Evolutionary conservation across 805 yeast species (phyloP).

Genomic region (Kregervanrija pseudodelftensis): DNA sequence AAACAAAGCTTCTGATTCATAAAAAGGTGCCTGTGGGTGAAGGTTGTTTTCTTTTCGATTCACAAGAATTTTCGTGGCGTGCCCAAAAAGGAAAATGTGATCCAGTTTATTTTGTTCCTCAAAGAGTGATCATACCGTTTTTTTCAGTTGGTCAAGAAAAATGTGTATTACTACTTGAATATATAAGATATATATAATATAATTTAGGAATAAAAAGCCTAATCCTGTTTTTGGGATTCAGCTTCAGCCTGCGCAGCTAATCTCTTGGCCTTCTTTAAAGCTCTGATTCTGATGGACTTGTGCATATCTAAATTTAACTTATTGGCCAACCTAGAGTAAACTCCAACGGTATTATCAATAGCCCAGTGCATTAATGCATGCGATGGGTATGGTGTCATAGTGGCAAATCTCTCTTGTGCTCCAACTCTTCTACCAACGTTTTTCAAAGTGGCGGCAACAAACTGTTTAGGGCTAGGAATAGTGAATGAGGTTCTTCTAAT

Average conservation of each 20-base stretch:
- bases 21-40: too few species aligned
- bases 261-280: conserved; percentile 65
- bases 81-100: too few species aligned
- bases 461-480: conserved; percentile 76
- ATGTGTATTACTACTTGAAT: too few species aligned
- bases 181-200: too few species aligned
- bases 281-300: conserved; percentile 70
- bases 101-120: too few species aligned
- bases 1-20: too few species aligned
- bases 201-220: too few species aligned
- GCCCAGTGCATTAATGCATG: conserved; percentile 89
- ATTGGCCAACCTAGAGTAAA: conserved; percentile 65
- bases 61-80: too few species aligned
- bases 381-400: conserved; percentile 86
- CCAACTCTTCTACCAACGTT: conserved; percentile 81
- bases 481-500: conserved; percentile 64
- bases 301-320: conserved; percentile 70
- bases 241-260: conserved; percentile 16
- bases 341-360: conserved; percentile 75
- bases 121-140: too few species aligned
- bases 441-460: conserved; percentile 66
- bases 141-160: too few species aligned
- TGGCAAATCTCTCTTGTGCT: conserved; percentile 83
- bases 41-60: too few species aligned
- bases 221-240: too few species aligned